phyloP scores from a whole-genome alignment of 108 stramenopile genomes.

The Nannochloropsis salina region DNA sequence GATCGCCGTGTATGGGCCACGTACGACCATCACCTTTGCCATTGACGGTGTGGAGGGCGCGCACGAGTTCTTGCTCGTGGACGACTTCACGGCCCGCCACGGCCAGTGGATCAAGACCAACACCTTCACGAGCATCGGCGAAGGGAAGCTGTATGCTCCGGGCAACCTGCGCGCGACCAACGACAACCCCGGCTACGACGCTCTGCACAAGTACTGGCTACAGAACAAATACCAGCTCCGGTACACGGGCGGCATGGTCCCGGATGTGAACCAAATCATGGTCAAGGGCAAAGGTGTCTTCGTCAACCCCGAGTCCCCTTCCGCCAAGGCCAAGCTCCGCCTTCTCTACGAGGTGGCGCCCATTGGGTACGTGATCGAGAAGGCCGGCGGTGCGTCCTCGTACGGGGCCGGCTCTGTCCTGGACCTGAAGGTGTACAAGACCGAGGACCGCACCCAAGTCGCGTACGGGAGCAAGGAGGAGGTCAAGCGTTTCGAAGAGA shows the following conservation, averaged over 20 bases:
- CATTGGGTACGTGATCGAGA: constrained; percentile 57
- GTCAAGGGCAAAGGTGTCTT: constrained; percentile 59
- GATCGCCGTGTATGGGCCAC: constrained; percentile 59
- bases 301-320: constrained; percentile 54
- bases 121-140: constrained; percentile 50
- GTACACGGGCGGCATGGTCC: constrained; percentile 61
- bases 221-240: constrained; percentile 57
- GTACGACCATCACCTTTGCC: constrained; percentile 57
- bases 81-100: constrained; percentile 54
- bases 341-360: constrained; percentile 58
- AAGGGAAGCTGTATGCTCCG: constrained; percentile 67
- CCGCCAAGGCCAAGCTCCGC: constrained; percentile 55
- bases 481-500: constrained; percentile 65
- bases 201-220: constrained; percentile 53
- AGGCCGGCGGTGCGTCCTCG: constrained; percentile 57
- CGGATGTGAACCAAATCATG: constrained; percentile 60
- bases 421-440: constrained; percentile 62
- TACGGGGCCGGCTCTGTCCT: constrained; percentile 57
- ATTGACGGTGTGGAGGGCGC: constrained; percentile 50
- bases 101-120: constrained; percentile 56
- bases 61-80: constrained; percentile 53
- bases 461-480: constrained; percentile 67
- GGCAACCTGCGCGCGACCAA: constrained; percentile 58
- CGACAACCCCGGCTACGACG: constrained; percentile 56
- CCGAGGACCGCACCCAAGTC: constrained; percentile 69